phyloP scores from a whole-genome alignment of 202 grass and related monocot species.

The Panicum hallii region DNA sequence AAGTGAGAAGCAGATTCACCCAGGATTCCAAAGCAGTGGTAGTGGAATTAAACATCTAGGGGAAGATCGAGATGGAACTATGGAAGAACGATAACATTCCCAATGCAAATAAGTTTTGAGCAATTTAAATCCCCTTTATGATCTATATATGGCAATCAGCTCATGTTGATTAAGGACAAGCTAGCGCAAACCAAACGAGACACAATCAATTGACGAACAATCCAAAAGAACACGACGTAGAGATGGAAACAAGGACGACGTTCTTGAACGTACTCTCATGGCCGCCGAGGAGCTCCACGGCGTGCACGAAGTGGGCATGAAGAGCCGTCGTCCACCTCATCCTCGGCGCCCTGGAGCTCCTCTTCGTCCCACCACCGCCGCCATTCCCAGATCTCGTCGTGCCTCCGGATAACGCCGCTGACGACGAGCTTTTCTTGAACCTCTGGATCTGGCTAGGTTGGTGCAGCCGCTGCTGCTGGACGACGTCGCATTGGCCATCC shows the following conservation, averaged over 20 bases:
- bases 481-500: slow-evolving; percentile 29
- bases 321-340: slow-evolving; percentile 98
- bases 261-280: slow-evolving; percentile 82
- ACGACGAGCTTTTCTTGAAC: slow-evolving; percentile 63
- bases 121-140: slow-evolving; percentile 9
- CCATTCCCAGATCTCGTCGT: slow-evolving; percentile 40
- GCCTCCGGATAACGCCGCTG: not conserved
- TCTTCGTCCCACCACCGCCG: slow-evolving; percentile 39
- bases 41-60: not conserved
- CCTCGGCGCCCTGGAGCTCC: slow-evolving; percentile 79
- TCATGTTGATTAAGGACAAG: not conserved
- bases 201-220: not conserved
- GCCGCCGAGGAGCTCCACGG: slow-evolving; percentile 93
- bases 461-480: slow-evolving; percentile 36
- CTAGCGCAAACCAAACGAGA: not conserved
- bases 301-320: slow-evolving; percentile 92
- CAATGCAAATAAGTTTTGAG: not conserved
- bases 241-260: not conserved
- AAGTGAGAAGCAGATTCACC: not conserved
- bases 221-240: not conserved
- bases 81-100: not conserved
- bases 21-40: not conserved
- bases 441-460: slow-evolving; percentile 65
- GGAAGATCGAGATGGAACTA: not conserved
- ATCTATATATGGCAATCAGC: too few species aligned